These are phyloP conservation scores for Leccinum glutinopallens DNA, from an alignment of 1,284 basidiomycete genomes.

Conservation along the genomic window DNA sequence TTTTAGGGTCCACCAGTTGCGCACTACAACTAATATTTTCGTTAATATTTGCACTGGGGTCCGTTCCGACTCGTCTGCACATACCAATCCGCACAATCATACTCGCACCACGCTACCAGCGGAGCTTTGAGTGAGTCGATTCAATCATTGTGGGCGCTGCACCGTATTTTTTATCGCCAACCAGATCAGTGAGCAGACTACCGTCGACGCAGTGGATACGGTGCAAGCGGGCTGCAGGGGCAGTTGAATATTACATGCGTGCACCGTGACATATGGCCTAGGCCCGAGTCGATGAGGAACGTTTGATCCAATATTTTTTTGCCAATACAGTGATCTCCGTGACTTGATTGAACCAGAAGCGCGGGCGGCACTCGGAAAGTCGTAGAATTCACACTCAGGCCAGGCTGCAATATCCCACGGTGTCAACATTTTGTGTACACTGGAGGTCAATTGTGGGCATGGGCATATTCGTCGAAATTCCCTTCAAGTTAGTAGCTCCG, in stretches of 20 bases:
- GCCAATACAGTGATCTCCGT: not conserved
- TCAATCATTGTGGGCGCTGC: not conserved
- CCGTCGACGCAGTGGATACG: not conserved
- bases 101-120: not conserved
- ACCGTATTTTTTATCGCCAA: not conserved
- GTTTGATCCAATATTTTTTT: not conserved
- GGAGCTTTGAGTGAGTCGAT: not conserved
- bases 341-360: too few relatives aligned
- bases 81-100: not conserved
- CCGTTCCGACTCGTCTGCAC: not conserved
- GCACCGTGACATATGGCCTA: too few relatives aligned
- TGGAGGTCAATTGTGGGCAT: constrained; percentile 43
- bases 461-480: not conserved
- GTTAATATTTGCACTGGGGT: not conserved
- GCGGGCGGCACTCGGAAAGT: too few relatives aligned
- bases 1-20: not conserved
- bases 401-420: too few relatives aligned
- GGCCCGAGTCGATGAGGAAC: not conserved
- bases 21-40: not conserved
- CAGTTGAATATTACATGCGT: too few relatives aligned
- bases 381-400: too few relatives aligned
- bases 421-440: constrained; percentile 25
- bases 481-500: not conserved
- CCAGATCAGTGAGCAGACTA: not conserved
- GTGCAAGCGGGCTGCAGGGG: not conserved